Conservation (phyloP, 1,284 basidiomycete species). For the Moesziomyces globuligerus region DNA sequence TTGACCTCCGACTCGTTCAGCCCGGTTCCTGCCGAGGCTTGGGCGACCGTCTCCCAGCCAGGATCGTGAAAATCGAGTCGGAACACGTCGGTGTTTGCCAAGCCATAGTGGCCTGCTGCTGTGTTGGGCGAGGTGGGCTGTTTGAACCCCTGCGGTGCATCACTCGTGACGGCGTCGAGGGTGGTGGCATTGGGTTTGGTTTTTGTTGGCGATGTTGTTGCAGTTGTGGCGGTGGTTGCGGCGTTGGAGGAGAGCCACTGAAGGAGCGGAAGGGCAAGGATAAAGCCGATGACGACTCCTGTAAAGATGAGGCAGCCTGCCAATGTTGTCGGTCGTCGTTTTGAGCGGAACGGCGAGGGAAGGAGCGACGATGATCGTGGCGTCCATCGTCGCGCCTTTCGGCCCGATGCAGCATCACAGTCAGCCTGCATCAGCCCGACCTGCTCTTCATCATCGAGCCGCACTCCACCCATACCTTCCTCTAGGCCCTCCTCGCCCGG, state of each 20-base stretch:
- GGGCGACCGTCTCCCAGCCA: constrained; percentile 32
- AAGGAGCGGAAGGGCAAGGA: constrained; percentile 33
- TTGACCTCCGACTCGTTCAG: constrained; percentile 18
- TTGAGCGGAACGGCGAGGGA: neutral
- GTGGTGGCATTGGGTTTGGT: neutral
- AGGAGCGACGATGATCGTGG: no score
- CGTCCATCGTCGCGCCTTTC: neutral
- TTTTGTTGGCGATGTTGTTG: neutral
- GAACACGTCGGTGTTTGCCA: constrained; percentile 30
- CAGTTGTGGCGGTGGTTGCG: neutral
- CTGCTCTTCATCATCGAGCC: constrained; percentile 50
- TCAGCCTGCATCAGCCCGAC: constrained; percentile 54
- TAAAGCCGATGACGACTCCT: constrained; percentile 36
- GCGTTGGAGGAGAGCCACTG: constrained; percentile 45
- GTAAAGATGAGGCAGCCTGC: constrained; percentile 33
- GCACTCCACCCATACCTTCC: constrained; percentile 5
- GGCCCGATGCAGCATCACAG: constrained; percentile 4
- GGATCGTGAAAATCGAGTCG: constrained; percentile 40
- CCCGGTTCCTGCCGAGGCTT: constrained; percentile 25
- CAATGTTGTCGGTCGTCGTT: constrained; percentile 3
- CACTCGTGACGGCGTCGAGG: neutral
- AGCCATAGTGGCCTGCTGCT: constrained; percentile 26
- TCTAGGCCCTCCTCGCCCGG: constrained; percentile 12
- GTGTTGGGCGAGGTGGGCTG: constrained; percentile 37
- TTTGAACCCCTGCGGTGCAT: constrained; percentile 13